A percentile compares a stretch with the other conserved stretches of the same genome.
Evolutionary conservation across 1,284 basidiomycete species (phyloP).

Genomic region (Takashimella koratensis): DNA sequence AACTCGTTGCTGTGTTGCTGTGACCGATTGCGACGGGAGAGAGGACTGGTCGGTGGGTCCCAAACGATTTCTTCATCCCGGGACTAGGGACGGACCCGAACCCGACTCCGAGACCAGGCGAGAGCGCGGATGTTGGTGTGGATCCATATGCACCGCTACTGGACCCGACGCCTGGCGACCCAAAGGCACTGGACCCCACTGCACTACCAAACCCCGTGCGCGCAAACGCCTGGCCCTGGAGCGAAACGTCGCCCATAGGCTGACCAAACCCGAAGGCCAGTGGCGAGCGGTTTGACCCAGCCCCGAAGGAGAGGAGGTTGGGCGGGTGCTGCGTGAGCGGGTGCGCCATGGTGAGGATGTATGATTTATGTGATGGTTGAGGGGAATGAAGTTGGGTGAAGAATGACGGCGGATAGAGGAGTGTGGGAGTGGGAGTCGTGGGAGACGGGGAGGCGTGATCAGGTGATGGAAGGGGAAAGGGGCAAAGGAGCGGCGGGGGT

Average conservation of each 20-base stretch:
- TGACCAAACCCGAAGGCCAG: slow-evolving; percentile 41
- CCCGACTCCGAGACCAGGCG: not conserved
- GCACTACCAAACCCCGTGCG: slow-evolving; percentile 38
- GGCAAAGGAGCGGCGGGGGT: not conserved
- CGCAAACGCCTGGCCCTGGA: too few species aligned
- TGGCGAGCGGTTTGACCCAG: slow-evolving; percentile 36
- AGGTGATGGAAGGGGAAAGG: not conserved
- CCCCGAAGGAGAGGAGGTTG: slow-evolving; percentile 36
- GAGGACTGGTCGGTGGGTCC: not conserved
- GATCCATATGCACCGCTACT: too few species aligned
- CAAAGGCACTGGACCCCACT: slow-evolving; percentile 6
- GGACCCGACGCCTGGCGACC: slow-evolving; percentile 7
- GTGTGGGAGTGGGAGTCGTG: not conserved
- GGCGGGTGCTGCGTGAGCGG: slow-evolving; percentile 44
- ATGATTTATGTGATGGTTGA: not conserved
- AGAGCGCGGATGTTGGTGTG: not conserved
- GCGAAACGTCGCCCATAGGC: too few species aligned
- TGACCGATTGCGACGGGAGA: slow-evolving; percentile 13
- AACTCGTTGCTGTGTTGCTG: slow-evolving; percentile 10
- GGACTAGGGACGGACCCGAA: not conserved
- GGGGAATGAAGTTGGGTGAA: not conserved
- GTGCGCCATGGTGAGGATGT: slow-evolving; percentile 34
- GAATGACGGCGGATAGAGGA: not conserved
- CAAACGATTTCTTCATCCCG: not conserved
- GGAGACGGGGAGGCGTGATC: not conserved